These are phyloP conservation scores for Penicillium sp. DNA, from an alignment of 2,329 filamentous ascomycete genomes.

Conservation along the genomic window DNA sequence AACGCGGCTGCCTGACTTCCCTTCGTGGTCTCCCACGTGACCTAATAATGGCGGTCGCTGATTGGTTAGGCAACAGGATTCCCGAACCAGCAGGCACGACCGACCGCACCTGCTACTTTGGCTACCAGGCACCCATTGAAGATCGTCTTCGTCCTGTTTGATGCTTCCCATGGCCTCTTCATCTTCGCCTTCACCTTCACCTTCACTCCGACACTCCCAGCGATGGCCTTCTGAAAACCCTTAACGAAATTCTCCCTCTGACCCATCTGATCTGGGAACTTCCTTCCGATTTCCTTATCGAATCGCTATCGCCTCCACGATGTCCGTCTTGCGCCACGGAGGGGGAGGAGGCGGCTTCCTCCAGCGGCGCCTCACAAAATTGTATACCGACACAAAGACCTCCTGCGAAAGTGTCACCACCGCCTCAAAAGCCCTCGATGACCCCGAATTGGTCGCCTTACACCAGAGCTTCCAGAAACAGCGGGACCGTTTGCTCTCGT, in stretches of 20 bases:
- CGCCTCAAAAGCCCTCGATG: conserved; percentile 52
- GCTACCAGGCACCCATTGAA: conserved; percentile 25
- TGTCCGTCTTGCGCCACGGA: conserved; percentile 53
- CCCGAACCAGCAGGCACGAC: conserved; percentile 32
- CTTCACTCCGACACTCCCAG: not conserved
- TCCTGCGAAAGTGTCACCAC: conserved; percentile 61
- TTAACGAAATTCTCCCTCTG: not conserved
- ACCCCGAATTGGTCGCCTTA: conserved; percentile 60
- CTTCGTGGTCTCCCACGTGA: conserved; percentile 34
- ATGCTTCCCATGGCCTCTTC: no score
- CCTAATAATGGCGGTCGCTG: conserved; percentile 18
- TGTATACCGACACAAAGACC: conserved; percentile 68
- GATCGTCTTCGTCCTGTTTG: no score
- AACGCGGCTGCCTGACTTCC: conserved; percentile 3
- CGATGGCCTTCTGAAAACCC: not conserved
- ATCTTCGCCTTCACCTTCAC: not conserved
- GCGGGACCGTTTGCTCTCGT: conserved; percentile 66
- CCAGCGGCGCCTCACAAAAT: conserved; percentile 59
- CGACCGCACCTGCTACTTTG: conserved; percentile 27
- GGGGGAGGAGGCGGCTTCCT: conserved; percentile 42
- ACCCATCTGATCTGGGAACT: not conserved
- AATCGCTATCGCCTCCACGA: conserved; percentile 35
- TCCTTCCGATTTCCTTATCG: conserved; percentile 12
- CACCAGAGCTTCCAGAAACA: conserved; percentile 66
- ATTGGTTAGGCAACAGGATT: conserved; percentile 52